These are phyloP conservation scores for Penicillium taxi DNA, from an alignment of 495 filamentous ascomycete genomes.

Conservation along the genomic window DNA sequence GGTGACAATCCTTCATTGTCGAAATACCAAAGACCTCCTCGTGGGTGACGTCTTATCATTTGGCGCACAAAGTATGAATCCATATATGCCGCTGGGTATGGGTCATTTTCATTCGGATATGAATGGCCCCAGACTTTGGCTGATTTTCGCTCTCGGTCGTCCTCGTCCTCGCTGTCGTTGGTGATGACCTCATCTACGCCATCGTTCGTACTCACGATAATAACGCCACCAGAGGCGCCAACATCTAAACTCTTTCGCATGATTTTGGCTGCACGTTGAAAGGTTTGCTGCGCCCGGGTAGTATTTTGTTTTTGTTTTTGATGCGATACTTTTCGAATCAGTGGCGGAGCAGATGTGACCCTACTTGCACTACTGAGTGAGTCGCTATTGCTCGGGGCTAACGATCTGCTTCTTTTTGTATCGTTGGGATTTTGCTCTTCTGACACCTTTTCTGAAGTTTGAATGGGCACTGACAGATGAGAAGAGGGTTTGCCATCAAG, in stretches of 20 bases:
- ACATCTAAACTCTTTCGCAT: constrained; percentile 38
- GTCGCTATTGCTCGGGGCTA: not conserved
- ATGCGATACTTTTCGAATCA: not conserved
- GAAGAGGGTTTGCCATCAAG: not conserved
- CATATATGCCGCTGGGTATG: constrained; percentile 3
- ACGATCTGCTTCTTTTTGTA: not conserved
- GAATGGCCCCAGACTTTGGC: constrained; percentile 8
- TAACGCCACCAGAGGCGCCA: constrained; percentile 31
- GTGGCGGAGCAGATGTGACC: not conserved
- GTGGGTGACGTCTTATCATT: constrained; percentile 8
- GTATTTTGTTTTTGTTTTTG: not conserved
- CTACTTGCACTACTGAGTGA: not conserved
- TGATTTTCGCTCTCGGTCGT: not conserved
- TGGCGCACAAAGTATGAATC: constrained; percentile 9
- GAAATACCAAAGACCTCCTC: constrained; percentile 15
- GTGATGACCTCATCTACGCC: not conserved
- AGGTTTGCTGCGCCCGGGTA: constrained; percentile 15
- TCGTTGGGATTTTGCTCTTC: not conserved
- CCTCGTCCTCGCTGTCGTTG: not conserved
- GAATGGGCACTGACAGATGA: not conserved
- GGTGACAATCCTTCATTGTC: constrained; percentile 6
- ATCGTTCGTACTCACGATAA: constrained; percentile 24
- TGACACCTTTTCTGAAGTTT: not conserved
- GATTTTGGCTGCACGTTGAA: constrained; percentile 37
- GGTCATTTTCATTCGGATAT: not conserved